A percentile compares a stretch with the other conserved stretches of the same genome.
Evolutionary conservation across 305 asterid genomes (phyloP).

Genomic region (Andrographis paniculata): DNA sequence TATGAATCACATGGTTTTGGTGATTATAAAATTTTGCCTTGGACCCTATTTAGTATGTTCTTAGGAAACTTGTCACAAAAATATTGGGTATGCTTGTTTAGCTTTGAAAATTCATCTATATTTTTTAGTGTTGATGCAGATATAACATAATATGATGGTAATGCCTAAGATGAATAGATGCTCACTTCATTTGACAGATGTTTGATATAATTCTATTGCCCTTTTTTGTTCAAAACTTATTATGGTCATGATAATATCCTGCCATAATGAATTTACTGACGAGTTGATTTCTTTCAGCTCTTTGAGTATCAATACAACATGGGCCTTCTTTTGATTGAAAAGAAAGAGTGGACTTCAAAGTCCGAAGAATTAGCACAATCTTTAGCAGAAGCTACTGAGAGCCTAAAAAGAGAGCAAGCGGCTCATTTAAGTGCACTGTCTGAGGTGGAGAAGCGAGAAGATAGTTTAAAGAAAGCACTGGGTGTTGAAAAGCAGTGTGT

Average conservation of each 20-base stretch:
- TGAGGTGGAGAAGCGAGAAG: conserved; percentile 92
- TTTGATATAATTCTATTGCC: no score
- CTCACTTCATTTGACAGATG: no score
- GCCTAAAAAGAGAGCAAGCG: conserved; percentile 59
- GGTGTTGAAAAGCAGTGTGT: conserved; percentile 95
- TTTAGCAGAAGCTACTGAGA: conserved; percentile 49
- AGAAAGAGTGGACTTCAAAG: conserved; percentile 55
- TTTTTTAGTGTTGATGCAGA: no score
- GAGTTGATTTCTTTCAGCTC: conserved; percentile 43
- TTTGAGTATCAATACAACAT: conserved; percentile 61
- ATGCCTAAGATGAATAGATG: no score
- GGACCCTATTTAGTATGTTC: no score
- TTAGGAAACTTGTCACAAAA: no score
- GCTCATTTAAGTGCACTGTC: conserved; percentile 54
- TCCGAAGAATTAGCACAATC: conserved; percentile 57
- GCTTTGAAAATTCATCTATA: no score
- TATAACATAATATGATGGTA: no score
- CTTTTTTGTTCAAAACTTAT: neutral
- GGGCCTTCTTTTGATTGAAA: conserved; percentile 35
- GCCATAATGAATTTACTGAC: conserved; percentile 3
- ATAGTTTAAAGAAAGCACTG: conserved; percentile 78
- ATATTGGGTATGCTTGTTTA: no score
- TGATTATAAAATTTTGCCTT: no score
- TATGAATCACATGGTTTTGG: no score
- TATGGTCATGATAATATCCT: conserved; percentile 5